Base-by-base conservation (phyloP, 441 rosid genomes). In the Arabidopsis hybrid region DNA sequence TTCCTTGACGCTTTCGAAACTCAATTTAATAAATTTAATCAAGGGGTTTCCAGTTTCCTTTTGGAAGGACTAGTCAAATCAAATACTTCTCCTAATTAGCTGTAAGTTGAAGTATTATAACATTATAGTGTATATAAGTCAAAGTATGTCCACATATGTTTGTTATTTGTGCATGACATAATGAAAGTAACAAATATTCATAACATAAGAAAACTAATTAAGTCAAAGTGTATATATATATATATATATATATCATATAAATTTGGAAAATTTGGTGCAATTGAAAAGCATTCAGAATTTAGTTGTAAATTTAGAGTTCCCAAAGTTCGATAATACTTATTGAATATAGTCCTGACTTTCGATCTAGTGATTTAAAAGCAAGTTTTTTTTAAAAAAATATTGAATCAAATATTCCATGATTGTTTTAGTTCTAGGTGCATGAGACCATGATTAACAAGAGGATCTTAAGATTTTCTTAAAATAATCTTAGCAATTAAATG, bases 1-100 rank as follows among this genome's bases (percentile, higher is more conserved):
- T 63, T 76, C 9, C 39, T 35, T 52, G 66, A 76, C 59, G 53
- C 69, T 68, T 61, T 68, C 16, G 57, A 40, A 51, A 17, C 55
- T 34, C 65, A 45, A 46, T 76, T 56, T 55, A 69, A 34, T 68
- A 56, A 63, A 12, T 40, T 42, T 53, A 13, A 18, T 14, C 8
- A 13, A 18, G 36, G 6, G 9, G 6, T 26, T 26, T 21, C 26
- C 26, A 21, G 14, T 8, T 39, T 71, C 31, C 38, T 7, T 58
- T 64, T 42, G 12, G 57, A 57, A 46, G 21, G 75, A 49, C n/a
- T 76, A 65, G 76, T 76, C 80, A 76, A 70, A 57, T 76, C 75
- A 58, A 57, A 32, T 6, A 9, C 55, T 76, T 39, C 47, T 58
- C 34, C 43, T 31, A 52, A n/a, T 63, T 64, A 69, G 61, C 65